A percentile compares a stretch with the other conserved stretches of the same genome.
These are phyloP conservation scores for Schizonepeta tenuifolia DNA, from an alignment of 257 asterid genomes.

Conservation along the genomic window DNA sequence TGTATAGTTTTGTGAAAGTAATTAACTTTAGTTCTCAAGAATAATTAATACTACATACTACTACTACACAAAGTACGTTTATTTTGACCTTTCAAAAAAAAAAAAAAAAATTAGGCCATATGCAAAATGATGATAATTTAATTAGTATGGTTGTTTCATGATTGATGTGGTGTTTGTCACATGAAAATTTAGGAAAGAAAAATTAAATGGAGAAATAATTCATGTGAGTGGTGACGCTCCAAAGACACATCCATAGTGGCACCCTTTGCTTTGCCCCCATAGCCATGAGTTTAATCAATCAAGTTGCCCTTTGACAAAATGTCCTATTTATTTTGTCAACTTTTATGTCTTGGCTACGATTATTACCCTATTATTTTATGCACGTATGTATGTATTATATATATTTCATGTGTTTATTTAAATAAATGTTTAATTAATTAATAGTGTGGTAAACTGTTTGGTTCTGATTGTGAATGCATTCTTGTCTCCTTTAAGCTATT, in stretches of 20 bases:
- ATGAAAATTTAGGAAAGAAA: background rate
- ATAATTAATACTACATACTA: no score
- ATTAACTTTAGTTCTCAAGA: no score
- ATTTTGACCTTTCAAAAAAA: no score
- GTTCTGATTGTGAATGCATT: constrained; percentile 45
- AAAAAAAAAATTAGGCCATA: no score
- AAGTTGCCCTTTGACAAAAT: background rate
- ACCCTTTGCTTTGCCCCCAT: background rate
- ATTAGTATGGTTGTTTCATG: no score
- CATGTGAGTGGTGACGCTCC: background rate
- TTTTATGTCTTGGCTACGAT: constrained; percentile 26
- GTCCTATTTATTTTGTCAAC: constrained; percentile 6
- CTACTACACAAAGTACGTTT: no score
- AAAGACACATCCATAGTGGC: constrained; percentile 6
- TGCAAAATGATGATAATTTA: no score
- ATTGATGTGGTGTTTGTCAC: no score
- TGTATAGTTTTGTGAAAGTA: no score
- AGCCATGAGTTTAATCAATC: background rate
- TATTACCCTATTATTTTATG: constrained; percentile 31
- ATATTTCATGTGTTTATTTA: background rate
- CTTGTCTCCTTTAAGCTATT: constrained; percentile 33
- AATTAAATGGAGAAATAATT: background rate
- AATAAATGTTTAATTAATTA: background rate
- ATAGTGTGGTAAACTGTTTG: constrained; percentile 33
- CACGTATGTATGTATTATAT: background rate